Percentiles rank a stretch among this genome's conserved stretches.
These are phyloP conservation scores for Penicillium brasilianum DNA, from an alignment of 2,329 filamentous ascomycete genomes.

Conservation along the genomic window DNA sequence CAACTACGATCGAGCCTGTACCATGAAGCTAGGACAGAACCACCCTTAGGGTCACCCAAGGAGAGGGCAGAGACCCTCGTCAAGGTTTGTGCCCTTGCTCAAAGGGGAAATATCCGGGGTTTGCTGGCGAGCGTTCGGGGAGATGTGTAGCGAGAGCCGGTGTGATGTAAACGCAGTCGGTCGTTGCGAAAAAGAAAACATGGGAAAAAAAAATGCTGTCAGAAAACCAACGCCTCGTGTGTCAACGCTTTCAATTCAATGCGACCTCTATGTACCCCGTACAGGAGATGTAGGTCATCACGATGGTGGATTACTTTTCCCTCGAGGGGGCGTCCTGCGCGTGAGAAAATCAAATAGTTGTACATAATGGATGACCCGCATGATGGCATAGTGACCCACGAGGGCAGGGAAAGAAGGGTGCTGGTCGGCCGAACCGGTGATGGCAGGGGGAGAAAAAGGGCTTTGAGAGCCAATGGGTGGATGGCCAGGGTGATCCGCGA, in stretches of 20 bases:
- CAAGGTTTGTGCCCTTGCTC: slow-evolving; percentile 16
- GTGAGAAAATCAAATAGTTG: slow-evolving; percentile 12
- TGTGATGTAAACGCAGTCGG: neutral
- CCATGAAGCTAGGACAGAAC: neutral
- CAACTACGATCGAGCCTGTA: neutral
- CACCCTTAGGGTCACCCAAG: slow-evolving; percentile 1
- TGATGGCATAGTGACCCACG: slow-evolving; percentile 22
- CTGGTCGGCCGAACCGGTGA: slow-evolving; percentile 19
- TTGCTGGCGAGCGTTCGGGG: slow-evolving; percentile 7
- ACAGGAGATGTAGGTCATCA: neutral
- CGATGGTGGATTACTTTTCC: neutral
- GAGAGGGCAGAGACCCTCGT: neutral
- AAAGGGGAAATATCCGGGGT: slow-evolving; percentile 12
- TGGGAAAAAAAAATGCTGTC: neutral
- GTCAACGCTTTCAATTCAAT: neutral
- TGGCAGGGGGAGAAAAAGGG: slow-evolving; percentile 7
- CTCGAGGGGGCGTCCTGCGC: slow-evolving; percentile 14
- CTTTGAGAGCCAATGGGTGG: slow-evolving; percentile 14
- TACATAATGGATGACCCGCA: slow-evolving; percentile 11
- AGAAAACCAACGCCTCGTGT: slow-evolving; percentile 15
- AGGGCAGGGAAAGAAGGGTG: slow-evolving; percentile 9
- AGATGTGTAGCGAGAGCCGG: slow-evolving; percentile 21
- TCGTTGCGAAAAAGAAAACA: neutral
- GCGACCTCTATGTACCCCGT: neutral
- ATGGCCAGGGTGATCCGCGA: slow-evolving; percentile 12